Evolutionary conservation across 345 rosid genomes (phyloP).

Genomic region (Citrus sp.): DNA sequence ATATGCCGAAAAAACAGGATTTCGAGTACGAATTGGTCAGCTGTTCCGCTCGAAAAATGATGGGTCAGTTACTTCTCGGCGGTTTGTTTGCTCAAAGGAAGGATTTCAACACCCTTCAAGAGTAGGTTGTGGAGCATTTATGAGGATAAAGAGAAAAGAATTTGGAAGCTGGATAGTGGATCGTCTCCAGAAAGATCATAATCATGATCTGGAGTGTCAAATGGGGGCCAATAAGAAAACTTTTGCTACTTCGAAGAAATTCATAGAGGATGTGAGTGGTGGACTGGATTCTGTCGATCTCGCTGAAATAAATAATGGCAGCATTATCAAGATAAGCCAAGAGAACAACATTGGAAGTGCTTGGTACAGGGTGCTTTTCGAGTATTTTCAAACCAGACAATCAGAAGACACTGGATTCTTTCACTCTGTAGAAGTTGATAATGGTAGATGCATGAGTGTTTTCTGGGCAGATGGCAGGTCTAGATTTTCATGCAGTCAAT

Average conservation of each 20-base stretch:
- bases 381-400: slow-evolving; percentile 73
- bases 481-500: slow-evolving; percentile 83
- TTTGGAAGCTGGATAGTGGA: slow-evolving; percentile 83
- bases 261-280: slow-evolving; percentile 43
- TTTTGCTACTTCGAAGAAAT: slow-evolving; percentile 47
- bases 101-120: slow-evolving; percentile 96
- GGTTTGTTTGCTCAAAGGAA: slow-evolving; percentile 94
- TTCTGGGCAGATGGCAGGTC: slow-evolving; percentile 96
- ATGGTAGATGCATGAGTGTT: slow-evolving; percentile 61
- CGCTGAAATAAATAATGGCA: slow-evolving; percentile 32
- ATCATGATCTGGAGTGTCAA: slow-evolving; percentile 60
- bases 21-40: slow-evolving; percentile 86
- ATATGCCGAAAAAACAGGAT: slow-evolving; percentile 70
- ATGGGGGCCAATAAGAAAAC: slow-evolving; percentile 30
- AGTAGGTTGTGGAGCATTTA: slow-evolving; percentile 89
- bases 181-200: slow-evolving; percentile 73
- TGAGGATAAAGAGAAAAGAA: slow-evolving; percentile 87
- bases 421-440: slow-evolving; percentile 54
- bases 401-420: slow-evolving; percentile 87
- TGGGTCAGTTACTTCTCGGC: slow-evolving; percentile 73
- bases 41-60: slow-evolving; percentile 83
- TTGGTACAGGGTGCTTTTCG: slow-evolving; percentile 68
- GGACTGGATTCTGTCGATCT: slow-evolving; percentile 49
- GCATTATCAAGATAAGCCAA: slow-evolving; percentile 25
- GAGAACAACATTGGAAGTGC: slow-evolving; percentile 64